Percentiles rank a stretch among this genome's conserved stretches.
Evolutionary conservation across 2,329 filamentous ascomycete genomes (phyloP).

Genomic region (Mollisia scopiformis): DNA sequence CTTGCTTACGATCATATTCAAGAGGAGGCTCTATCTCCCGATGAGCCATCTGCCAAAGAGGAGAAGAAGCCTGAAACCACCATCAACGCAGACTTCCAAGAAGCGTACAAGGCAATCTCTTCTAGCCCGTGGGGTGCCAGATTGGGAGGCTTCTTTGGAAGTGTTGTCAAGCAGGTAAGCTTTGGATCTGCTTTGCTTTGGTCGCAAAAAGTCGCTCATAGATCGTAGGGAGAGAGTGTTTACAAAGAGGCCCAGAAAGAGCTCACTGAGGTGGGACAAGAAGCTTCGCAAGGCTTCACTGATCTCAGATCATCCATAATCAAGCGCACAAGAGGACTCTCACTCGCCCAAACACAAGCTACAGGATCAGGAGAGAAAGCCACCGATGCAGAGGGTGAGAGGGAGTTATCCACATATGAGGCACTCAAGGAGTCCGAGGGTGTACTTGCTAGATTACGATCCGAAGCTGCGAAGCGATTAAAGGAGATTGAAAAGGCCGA

Average conservation of each 20-base stretch:
- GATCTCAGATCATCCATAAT: conserved; percentile 70
- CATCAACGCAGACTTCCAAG: conserved; percentile 87
- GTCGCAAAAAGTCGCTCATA: conserved; percentile 5
- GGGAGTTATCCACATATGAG: conserved; percentile 50
- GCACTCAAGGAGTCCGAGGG: conserved; percentile 55
- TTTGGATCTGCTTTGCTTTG: not conserved
- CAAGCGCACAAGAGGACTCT: conserved; percentile 72
- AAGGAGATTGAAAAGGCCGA: conserved; percentile 91
- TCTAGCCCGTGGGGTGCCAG: conserved; percentile 88
- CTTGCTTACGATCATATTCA: conserved; percentile 96
- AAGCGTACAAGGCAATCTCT: conserved; percentile 93
- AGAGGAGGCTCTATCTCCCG: conserved; percentile 71
- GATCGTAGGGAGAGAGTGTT: conserved; percentile 69
- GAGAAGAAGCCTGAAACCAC: conserved; percentile 51
- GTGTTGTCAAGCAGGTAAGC: conserved; percentile 86
- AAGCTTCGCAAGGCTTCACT: conserved; percentile 80
- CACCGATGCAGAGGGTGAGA: conserved; percentile 33
- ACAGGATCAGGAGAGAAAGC: conserved; percentile 26
- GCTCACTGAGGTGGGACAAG: conserved; percentile 75
- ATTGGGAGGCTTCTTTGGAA: conserved; percentile 87
- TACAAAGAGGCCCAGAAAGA: conserved; percentile 89
- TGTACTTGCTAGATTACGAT: conserved; percentile 75
- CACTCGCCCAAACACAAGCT: conserved; percentile 48
- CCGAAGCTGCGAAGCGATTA: conserved; percentile 79
- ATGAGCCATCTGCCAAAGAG: conserved; percentile 50